phyloP scores from a whole-genome alignment of 2,329 filamentous ascomycete genomes.

The Paecilomyces fulvus region DNA sequence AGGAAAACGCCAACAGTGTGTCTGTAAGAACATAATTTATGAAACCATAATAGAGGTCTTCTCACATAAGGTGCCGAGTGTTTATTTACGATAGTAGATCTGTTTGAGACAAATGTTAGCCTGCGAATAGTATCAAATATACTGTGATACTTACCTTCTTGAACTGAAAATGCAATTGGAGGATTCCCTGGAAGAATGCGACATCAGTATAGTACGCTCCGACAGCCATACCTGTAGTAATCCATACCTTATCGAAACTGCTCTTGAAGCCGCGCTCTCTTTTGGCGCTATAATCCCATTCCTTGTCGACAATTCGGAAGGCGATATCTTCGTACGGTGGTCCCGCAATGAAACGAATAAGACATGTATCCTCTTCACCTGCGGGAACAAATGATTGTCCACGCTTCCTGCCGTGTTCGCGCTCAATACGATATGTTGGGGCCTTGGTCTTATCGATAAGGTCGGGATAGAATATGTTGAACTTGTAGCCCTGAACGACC shows the following conservation, averaged over 20 bases:
- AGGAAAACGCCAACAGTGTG: background rate
- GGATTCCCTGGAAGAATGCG: slow-evolving; percentile 58
- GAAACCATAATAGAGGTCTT: background rate
- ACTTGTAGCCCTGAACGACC: slow-evolving; percentile 97
- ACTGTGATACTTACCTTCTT: slow-evolving; percentile 67
- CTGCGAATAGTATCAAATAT: slow-evolving; percentile 34
- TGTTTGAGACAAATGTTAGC: slow-evolving; percentile 14
- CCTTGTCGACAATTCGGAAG: slow-evolving; percentile 93
- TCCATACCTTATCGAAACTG: slow-evolving; percentile 87
- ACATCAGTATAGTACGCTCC: slow-evolving; percentile 1
- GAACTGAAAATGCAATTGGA: slow-evolving; percentile 97
- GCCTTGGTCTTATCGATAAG: slow-evolving; percentile 91
- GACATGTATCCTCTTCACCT: slow-evolving; percentile 91
- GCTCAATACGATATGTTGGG: slow-evolving; percentile 90
- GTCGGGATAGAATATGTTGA: slow-evolving; percentile 98
- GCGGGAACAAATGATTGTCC: slow-evolving; percentile 90
- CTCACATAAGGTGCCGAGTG: background rate
- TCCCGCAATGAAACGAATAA: slow-evolving; percentile 91
- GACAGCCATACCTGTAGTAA: background rate
- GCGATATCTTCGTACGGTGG: slow-evolving; percentile 95
- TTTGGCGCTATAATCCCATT: slow-evolving; percentile 98
- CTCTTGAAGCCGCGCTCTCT: slow-evolving; percentile 89
- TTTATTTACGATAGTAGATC: slow-evolving; percentile 43
- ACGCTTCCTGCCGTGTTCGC: slow-evolving; percentile 78
- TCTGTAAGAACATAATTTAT: background rate